Evolutionary conservation across 148 eudicot genomes (phyloP).

Genomic region (Silene latifolia): DNA sequence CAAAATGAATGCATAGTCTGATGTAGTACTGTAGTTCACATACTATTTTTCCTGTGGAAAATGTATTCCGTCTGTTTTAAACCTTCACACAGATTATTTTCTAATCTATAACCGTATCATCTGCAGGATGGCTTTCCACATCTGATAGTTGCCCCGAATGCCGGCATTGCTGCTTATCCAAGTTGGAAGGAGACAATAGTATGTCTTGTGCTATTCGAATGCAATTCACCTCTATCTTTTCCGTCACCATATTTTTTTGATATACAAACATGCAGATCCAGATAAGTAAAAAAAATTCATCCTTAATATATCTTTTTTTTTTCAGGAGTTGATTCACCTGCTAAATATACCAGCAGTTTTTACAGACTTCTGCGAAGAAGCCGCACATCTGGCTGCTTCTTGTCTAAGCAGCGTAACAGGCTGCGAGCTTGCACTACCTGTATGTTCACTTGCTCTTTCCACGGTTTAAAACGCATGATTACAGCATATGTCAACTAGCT

Average conservation of each 20-base stretch:
- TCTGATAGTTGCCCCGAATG: slow-evolving; percentile 80
- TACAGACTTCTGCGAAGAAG: slow-evolving; percentile 92
- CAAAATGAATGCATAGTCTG: background rate
- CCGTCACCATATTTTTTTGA: background rate
- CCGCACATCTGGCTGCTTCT: slow-evolving; percentile 66
- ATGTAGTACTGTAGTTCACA: too few species aligned
- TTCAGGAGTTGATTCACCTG: slow-evolving; percentile 62
- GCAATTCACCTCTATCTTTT: background rate
- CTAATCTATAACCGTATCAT: background rate
- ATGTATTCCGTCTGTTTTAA: background rate
- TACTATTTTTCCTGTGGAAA: too few species aligned
- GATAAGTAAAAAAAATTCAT: background rate
- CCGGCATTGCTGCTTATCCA: slow-evolving; percentile 83
- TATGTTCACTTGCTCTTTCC: slow-evolving; percentile 21
- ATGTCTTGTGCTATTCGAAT: slow-evolving; percentile 17
- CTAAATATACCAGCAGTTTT: slow-evolving; percentile 72
- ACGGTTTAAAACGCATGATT: background rate
- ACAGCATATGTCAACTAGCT: background rate
- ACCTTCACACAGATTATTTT: background rate
- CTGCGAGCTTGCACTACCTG: slow-evolving; percentile 52
- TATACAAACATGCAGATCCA: background rate
- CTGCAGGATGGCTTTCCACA: slow-evolving; percentile 61
- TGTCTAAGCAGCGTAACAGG: slow-evolving; percentile 61
- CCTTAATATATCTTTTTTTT: background rate
- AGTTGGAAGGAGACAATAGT: slow-evolving; percentile 91